These are phyloP conservation scores for Fusarium compactum DNA, from an alignment of 2,329 filamentous ascomycete genomes.

Conservation along the genomic window DNA sequence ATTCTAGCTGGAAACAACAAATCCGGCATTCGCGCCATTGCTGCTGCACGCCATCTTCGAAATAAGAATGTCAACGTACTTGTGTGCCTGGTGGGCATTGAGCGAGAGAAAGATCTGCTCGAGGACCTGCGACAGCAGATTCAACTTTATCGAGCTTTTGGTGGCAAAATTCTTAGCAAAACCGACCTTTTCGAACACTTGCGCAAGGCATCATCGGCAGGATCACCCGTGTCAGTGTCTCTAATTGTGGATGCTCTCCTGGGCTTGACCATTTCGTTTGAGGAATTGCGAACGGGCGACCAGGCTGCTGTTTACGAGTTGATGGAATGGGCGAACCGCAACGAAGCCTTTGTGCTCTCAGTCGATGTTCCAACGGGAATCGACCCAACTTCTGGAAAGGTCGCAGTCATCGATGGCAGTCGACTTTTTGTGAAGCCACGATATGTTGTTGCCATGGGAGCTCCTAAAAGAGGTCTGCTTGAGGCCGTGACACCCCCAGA, in stretches of 20 bases:
- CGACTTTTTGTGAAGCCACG: conserved; percentile 84
- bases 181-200: conserved; percentile 71
- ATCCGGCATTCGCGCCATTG: conserved; percentile 84
- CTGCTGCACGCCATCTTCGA: conserved; percentile 86
- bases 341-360: conserved; percentile 83
- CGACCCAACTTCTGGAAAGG: conserved; percentile 79
- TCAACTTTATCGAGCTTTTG: conserved; percentile 85
- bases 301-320: conserved; percentile 88
- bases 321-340: conserved; percentile 93
- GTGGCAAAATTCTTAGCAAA: conserved; percentile 76
- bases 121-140: conserved; percentile 85
- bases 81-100: conserved; percentile 85
- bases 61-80: conserved; percentile 86
- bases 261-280: conserved; percentile 87
- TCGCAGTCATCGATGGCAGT: conserved; percentile 76
- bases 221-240: conserved; percentile 70
- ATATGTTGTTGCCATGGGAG: conserved; percentile 86
- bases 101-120: conserved; percentile 83
- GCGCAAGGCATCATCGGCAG: conserved; percentile 58
- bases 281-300: conserved; percentile 85
- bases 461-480: conserved; percentile 85
- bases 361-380: conserved; percentile 94
- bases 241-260: conserved; percentile 91
- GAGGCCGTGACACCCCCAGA: conserved; percentile 74
- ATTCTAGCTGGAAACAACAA: conserved; percentile 97